Evolutionary conservation across 495 filamentous ascomycete genomes (phyloP), one percentile per base, ranked within the genome.

Genomic region (Tuber microsphaerosporum): DNA sequence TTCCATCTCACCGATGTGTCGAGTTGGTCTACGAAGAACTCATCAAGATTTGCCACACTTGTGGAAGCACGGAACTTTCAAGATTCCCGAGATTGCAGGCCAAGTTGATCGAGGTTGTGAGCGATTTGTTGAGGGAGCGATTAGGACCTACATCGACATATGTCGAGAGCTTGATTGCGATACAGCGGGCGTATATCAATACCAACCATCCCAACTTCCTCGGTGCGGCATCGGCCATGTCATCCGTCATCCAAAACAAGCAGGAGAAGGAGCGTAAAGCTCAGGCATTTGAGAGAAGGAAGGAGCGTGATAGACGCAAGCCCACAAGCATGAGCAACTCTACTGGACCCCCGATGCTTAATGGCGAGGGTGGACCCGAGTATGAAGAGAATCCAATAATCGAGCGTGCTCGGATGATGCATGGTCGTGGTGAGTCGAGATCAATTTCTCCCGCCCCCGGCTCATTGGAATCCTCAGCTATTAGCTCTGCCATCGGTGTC

Each of bases 161-260:
- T 80, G 95, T 99, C 8, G 95, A 97, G 82, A 97, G 93, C 37
- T 88, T 99, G 56, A 99, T 98, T 65, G 90, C 94, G 17, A 99
- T 99, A 45, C 95, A 99, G 84, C 88, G 95, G 75, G 95, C 95
- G 22, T 99, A 99, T 84, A 97, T 99, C 84, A 99, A 99, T 84
- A 99, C 95, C 61, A 99, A 99, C 83, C 95, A 99, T 80, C 95
- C 95, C 45, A 99, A 99, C 81, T 99, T 99, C 86, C 89, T 97
- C 34, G 96, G 95, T 68, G 95, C 95, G 17, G 94, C 95, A 10
- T 94, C 93, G n/a, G 95, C 95, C 41, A 99, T 99, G 95, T 93
- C 92, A 73, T 92, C 94, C 16, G 94, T 98, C 71, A 94, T 99
- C 51, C 91, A 90, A 81, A 93, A 91, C 81, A 96, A 94, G 84